A percentile compares a stretch with the other conserved stretches of the same genome.
These are phyloP conservation scores for Ramularia collo-cygni DNA, from an alignment of 2,329 filamentous ascomycete genomes.

Conservation along the genomic window DNA sequence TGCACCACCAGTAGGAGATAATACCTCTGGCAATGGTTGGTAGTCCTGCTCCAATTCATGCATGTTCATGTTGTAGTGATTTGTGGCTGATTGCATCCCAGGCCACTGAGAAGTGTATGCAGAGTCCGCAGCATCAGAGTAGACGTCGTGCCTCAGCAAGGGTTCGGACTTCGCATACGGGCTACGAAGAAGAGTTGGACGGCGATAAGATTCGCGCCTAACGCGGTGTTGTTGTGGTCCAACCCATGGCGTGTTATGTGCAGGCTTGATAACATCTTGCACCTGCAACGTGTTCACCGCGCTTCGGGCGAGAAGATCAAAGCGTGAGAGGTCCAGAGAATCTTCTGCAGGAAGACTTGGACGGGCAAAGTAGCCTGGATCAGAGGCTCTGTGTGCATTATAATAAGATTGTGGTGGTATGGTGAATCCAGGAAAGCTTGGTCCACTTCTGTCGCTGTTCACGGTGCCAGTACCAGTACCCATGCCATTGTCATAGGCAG, in stretches of 20 bases:
- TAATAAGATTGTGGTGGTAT: neutral
- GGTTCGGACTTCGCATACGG: conserved; percentile 8
- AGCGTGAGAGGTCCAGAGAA: conserved; percentile 6
- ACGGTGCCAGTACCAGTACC: no score
- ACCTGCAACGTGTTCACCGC: conserved; percentile 3
- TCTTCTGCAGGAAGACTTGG: neutral
- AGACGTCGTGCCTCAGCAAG: conserved; percentile 4
- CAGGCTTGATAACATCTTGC: conserved; percentile 10
- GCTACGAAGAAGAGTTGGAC: neutral
- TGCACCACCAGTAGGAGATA: neutral
- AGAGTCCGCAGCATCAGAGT: conserved; percentile 12
- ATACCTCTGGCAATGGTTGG: neutral
- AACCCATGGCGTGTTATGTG: conserved; percentile 6
- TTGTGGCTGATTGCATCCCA: neutral
- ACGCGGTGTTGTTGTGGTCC: neutral
- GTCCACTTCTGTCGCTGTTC: no score
- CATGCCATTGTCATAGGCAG: neutral
- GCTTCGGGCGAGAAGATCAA: neutral
- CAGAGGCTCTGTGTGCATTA: conserved; percentile 5
- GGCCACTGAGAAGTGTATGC: conserved; percentile 6
- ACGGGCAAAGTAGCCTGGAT: neutral
- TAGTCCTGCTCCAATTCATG: conserved; percentile 9
- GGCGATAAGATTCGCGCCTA: neutral
- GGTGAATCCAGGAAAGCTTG: no score
- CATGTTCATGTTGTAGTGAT: conserved; percentile 7